These are phyloP conservation scores for Naegleria lovaniensis DNA, from an alignment of 208 protist species.

Conservation along the genomic window DNA sequence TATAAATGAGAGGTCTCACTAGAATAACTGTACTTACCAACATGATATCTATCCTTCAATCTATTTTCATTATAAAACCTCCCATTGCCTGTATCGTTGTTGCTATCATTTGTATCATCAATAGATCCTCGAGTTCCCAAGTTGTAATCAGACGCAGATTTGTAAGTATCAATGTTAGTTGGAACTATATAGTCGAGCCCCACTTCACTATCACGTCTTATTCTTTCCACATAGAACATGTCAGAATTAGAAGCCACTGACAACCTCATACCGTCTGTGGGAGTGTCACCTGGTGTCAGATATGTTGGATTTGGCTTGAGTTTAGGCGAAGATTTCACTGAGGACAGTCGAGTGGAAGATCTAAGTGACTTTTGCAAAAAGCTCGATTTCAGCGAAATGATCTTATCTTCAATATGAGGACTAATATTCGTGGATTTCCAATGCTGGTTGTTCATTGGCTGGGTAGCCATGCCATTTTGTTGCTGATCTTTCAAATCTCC, in stretches of 20 bases:
- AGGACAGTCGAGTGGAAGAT: neutral
- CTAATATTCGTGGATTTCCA: neutral
- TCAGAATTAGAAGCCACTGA: neutral
- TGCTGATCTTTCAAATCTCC: neutral
- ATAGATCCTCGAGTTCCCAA: neutral
- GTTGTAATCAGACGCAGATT: neutral
- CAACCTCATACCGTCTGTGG: too few species aligned
- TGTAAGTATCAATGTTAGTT: neutral
- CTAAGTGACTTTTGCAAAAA: neutral
- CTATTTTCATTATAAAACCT: neutral
- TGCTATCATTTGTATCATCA: neutral
- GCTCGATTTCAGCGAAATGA: neutral
- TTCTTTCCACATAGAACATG: neutral
- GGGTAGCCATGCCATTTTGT: neutral
- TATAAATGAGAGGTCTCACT: too few species aligned
- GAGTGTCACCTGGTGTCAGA: too few species aligned
- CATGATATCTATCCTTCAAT: neutral
- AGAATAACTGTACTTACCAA: too few species aligned
- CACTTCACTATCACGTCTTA: neutral
- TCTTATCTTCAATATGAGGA: neutral
- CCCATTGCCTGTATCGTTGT: neutral
- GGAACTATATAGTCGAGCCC: neutral
- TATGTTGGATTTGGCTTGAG: too few species aligned
- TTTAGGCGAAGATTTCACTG: too few species aligned
- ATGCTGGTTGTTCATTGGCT: neutral